Conservation (phyloP, 352 stramenopile genomes). For the Globisporangium ultimum region DNA sequence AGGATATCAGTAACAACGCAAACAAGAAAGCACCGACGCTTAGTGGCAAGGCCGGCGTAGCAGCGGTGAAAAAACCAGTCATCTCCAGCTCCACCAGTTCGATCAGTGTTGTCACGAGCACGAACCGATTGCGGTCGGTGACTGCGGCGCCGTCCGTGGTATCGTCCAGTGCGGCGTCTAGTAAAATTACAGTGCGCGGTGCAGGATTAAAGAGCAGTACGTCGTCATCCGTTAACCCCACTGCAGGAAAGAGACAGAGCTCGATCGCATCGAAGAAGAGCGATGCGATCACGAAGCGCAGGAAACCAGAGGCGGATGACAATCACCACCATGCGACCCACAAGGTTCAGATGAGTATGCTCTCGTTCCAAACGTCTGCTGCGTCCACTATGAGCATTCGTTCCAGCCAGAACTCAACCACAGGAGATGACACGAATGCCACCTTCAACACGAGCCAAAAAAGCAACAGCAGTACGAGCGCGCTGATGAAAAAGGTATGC, state of each 20-base stretch:
- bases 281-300: slow-evolving; percentile 35
- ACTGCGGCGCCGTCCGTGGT: not conserved
- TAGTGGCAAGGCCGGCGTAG: slow-evolving; percentile 19
- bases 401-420: slow-evolving; percentile 1
- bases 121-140: slow-evolving; percentile 13
- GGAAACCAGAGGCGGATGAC: slow-evolving; percentile 40
- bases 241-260: slow-evolving; percentile 10
- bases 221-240: not conserved
- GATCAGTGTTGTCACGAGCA: slow-evolving; percentile 15
- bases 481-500: slow-evolving; percentile 12
- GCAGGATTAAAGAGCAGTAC: slow-evolving; percentile 5
- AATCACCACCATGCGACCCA: slow-evolving; percentile 23
- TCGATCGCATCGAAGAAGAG: slow-evolving; percentile 10
- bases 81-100: not conserved
- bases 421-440: not conserved
- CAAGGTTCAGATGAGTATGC: slow-evolving; percentile 69
- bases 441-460: not conserved
- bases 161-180: not conserved
- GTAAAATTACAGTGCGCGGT: slow-evolving; percentile 2
- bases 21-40: slow-evolving; percentile 27
- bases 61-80: slow-evolving; percentile 20
- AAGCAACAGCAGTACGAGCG: not conserved
- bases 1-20: slow-evolving; percentile 79
- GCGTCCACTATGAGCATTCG: slow-evolving; percentile 9
- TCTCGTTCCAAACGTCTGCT: slow-evolving; percentile 51